phyloP scores from a whole-genome alignment of 441 rosid genomes.

The Metrosideros polymorpha region DNA sequence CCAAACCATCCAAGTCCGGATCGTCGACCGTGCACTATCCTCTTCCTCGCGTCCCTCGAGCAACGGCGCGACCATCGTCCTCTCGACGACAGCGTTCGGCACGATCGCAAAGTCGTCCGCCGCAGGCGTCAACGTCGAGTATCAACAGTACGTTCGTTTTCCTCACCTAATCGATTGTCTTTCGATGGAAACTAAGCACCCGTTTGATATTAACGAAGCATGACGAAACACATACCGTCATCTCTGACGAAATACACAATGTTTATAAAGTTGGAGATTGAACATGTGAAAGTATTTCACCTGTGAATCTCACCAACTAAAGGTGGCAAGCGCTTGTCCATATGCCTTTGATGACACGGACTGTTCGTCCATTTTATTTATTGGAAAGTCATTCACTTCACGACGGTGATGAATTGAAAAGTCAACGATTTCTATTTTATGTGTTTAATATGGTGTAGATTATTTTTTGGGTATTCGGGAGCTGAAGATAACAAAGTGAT shows the following conservation, averaged over 20 bases:
- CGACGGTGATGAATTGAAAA: too few species aligned
- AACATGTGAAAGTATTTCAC: not conserved
- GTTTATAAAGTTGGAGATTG: not conserved
- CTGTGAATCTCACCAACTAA: not conserved
- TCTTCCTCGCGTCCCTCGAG: slow-evolving; percentile 23
- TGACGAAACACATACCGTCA: not conserved
- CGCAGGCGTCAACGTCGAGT: slow-evolving; percentile 30
- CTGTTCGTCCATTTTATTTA: not conserved
- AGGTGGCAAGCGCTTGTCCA: not conserved
- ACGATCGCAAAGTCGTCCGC: slow-evolving; percentile 23
- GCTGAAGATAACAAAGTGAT: not conserved
- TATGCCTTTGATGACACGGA: not conserved
- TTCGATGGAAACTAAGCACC: not conserved
- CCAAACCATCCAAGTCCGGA: slow-evolving; percentile 20
- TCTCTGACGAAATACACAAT: not conserved
- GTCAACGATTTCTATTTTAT: not conserved
- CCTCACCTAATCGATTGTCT: not conserved
- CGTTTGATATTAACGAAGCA: not conserved
- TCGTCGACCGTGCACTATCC: slow-evolving; percentile 30
- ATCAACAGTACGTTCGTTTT: slow-evolving; percentile 19
- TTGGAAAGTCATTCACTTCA: too few species aligned
- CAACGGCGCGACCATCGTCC: slow-evolving; percentile 25
- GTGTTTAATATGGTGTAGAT: not conserved
- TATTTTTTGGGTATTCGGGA: not conserved
- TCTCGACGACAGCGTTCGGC: slow-evolving; percentile 30